phyloP scores from a whole-genome alignment of 2,329 filamentous ascomycete genomes.

The Fonsecaea erecta region DNA sequence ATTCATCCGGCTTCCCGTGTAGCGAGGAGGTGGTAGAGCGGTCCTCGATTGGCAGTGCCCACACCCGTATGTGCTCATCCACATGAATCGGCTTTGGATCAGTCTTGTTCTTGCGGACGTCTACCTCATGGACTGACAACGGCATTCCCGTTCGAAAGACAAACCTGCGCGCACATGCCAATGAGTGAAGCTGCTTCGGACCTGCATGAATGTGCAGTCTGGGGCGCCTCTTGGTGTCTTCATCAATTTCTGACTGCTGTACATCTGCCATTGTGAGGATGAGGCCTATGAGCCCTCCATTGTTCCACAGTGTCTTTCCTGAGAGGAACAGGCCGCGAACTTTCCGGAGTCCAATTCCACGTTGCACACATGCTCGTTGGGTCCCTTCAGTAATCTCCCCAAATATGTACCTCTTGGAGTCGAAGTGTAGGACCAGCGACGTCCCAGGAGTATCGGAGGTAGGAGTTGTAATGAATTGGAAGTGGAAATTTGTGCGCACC shows the following conservation, averaged over 20 bases:
- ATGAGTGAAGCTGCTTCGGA: slow-evolving; percentile 75
- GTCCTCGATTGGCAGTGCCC: slow-evolving; percentile 70
- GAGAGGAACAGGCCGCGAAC: slow-evolving; percentile 81
- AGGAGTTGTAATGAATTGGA: slow-evolving; percentile 79
- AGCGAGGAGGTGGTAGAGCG: slow-evolving; percentile 34
- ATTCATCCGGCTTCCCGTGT: slow-evolving; percentile 52
- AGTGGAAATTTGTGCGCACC: slow-evolving; percentile 60
- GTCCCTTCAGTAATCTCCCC: slow-evolving; percentile 82
- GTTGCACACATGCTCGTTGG: slow-evolving; percentile 75
- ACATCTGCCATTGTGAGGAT: slow-evolving; percentile 81
- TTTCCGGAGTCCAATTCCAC: slow-evolving; percentile 67
- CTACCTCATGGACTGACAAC: slow-evolving; percentile 68
- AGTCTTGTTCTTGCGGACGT: slow-evolving; percentile 37
- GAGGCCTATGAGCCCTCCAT: slow-evolving; percentile 82
- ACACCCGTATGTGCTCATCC: slow-evolving; percentile 79
- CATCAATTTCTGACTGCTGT: slow-evolving; percentile 45
- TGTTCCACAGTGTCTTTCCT: slow-evolving; percentile 76
- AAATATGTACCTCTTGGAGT: slow-evolving; percentile 81
- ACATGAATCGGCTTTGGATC: slow-evolving; percentile 68
- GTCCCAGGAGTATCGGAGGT: slow-evolving; percentile 88
- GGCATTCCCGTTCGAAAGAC: slow-evolving; percentile 84
- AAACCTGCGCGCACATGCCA: slow-evolving; percentile 84
- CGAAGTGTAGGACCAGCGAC: slow-evolving; percentile 76
- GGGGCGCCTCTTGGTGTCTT: slow-evolving; percentile 30
- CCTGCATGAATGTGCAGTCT: slow-evolving; percentile 63